A percentile compares a stretch with the other conserved stretches of the same genome.
These are phyloP conservation scores for Oryza glaberrima DNA, from an alignment of 176 grass and related monocot genomes.

Conservation along the genomic window DNA sequence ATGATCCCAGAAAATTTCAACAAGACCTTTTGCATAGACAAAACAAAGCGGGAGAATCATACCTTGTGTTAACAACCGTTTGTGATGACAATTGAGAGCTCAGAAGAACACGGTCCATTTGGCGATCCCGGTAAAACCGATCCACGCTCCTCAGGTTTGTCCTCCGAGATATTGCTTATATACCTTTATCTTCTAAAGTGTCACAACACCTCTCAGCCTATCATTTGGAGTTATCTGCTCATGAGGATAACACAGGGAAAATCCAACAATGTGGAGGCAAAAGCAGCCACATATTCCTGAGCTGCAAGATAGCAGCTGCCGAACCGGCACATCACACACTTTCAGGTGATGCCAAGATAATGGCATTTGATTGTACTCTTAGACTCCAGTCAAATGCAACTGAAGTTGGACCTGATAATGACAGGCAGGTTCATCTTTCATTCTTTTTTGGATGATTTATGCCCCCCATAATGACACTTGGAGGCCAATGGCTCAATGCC, in stretches of 20 bases:
- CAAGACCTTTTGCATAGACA: background rate
- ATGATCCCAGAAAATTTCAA: background rate
- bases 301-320: conserved; percentile 51
- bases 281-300: conserved; percentile 62
- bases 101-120: conserved; percentile 78
- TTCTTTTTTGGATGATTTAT: conserved; percentile 16
- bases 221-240: conserved; percentile 72
- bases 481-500: conserved; percentile 6
- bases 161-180: conserved; percentile 36
- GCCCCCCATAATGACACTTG: background rate
- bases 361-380: conserved; percentile 3
- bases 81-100: conserved; percentile 52
- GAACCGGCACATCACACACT: conserved; percentile 38
- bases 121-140: conserved; percentile 17
- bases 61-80: conserved; percentile 53
- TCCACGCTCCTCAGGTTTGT: conserved; percentile 17
- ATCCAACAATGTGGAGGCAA: conserved; percentile 46
- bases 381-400: conserved; percentile 25
- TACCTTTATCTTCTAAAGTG: conserved; percentile 45
- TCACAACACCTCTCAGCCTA: conserved; percentile 40
- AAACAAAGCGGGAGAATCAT: background rate
- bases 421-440: conserved; percentile 8
- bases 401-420: conserved; percentile 42
- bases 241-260: conserved; percentile 63
- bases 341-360: conserved; percentile 48